Percentiles rank a stretch among this genome's conserved stretches.
phyloP scores from a whole-genome alignment of 495 filamentous ascomycete genomes.

The Amphirosellinia nigrospora region DNA sequence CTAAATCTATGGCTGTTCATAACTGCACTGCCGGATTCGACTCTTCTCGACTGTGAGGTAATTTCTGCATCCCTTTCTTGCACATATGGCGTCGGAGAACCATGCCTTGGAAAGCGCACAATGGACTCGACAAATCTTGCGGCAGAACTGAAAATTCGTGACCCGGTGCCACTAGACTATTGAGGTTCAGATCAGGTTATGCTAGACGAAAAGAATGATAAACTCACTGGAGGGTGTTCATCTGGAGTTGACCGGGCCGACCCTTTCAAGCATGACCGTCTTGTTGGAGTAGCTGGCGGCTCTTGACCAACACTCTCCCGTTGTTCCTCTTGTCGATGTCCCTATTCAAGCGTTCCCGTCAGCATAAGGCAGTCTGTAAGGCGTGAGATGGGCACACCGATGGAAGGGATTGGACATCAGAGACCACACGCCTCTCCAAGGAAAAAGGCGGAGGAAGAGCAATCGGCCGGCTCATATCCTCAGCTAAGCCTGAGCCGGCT shows the following conservation, averaged over 20 bases:
- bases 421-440: conserved; percentile 53
- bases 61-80: conserved; percentile 17
- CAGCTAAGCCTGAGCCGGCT: conserved; percentile 10
- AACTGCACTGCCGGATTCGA: neutral
- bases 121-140: conserved; percentile 37
- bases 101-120: conserved; percentile 29
- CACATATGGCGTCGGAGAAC: conserved; percentile 34
- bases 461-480: conserved; percentile 37
- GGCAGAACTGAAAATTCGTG: conserved; percentile 38
- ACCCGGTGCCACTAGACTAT: conserved; percentile 29
- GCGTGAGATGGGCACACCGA: conserved; percentile 32
- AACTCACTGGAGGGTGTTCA: conserved; percentile 30
- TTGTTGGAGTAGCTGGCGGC: conserved; percentile 33
- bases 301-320: conserved; percentile 24
- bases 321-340: conserved; percentile 15
- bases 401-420: conserved; percentile 57
- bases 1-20: conserved; percentile 34
- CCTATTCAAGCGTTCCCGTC: conserved; percentile 34
- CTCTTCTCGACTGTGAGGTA: conserved; percentile 16
- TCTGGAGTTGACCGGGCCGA: conserved; percentile 24
- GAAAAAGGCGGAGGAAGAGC: conserved; percentile 51
- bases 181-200: conserved; percentile 12
- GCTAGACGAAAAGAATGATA: neutral
- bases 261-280: conserved; percentile 31
- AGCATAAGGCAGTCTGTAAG: conserved; percentile 18